Conservation (phyloP, 306 rosid genomes). For the Mimosa bimucronata region DNA sequence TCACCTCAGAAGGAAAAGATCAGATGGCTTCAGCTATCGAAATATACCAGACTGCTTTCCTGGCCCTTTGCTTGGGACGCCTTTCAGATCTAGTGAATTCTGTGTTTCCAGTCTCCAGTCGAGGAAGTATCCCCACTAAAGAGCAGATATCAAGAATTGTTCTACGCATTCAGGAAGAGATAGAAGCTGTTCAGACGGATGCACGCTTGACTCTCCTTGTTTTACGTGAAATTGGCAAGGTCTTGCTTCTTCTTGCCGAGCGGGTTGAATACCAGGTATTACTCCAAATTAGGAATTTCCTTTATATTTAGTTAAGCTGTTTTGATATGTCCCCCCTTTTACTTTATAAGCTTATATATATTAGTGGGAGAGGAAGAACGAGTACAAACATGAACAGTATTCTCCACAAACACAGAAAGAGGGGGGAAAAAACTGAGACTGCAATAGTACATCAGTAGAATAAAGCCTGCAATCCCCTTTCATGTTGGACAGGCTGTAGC, state of each 20-base stretch:
- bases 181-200: conserved; percentile 92
- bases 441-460: not conserved
- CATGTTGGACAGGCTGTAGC: not conserved
- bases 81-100: conserved; percentile 92
- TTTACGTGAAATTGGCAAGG: conserved; percentile 95
- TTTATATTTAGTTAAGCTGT: not conserved
- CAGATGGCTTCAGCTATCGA: conserved; percentile 84
- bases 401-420: not conserved
- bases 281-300: not conserved
- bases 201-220: conserved; percentile 96
- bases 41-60: conserved; percentile 91
- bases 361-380: conserved; percentile 1
- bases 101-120: conserved; percentile 89
- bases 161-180: conserved; percentile 91
- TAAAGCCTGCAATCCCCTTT: not conserved
- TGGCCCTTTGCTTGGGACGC: conserved; percentile 90
- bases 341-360: not conserved
- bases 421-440: too few relatives aligned
- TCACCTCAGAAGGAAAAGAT: conserved; percentile 74
- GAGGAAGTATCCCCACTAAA: conserved; percentile 93
- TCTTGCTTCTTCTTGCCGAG: conserved; percentile 77
- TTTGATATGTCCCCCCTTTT: not conserved
- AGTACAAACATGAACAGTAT: not conserved
- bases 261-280: conserved; percentile 91
- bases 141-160: conserved; percentile 86